A percentile compares a stretch with the other conserved stretches of the same genome.
phyloP scores from a whole-genome alignment of 2,329 filamentous ascomycete genomes.

The Colletotrichum sp. region DNA sequence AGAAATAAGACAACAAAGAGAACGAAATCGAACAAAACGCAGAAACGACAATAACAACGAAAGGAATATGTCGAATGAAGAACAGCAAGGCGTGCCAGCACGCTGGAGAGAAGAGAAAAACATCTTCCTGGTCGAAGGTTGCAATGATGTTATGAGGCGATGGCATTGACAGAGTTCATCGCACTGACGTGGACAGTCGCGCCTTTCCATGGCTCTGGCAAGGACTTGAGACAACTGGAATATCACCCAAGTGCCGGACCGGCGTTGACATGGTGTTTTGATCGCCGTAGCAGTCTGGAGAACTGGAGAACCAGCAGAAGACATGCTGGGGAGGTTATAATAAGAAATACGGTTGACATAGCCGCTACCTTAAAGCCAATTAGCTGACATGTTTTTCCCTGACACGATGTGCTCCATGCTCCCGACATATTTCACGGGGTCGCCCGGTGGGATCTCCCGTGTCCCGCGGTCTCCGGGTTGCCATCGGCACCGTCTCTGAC shows the following conservation, averaged over 20 bases:
- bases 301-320: background rate
- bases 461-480: background rate
- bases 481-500: background rate
- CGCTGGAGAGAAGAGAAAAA: background rate
- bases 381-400: background rate
- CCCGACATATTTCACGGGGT: background rate
- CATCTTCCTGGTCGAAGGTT: background rate
- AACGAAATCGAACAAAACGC: background rate
- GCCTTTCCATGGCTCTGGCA: background rate
- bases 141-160: background rate
- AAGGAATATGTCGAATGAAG: background rate
- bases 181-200: background rate
- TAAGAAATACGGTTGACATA: background rate
- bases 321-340: background rate
- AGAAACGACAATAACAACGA: background rate
- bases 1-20: background rate
- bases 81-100: background rate
- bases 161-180: background rate
- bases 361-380: background rate
- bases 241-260: background rate
- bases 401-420: background rate
- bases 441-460: background rate
- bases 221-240: background rate
- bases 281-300: background rate
- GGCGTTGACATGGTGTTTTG: background rate